A percentile compares a stretch with the other conserved stretches of the same genome.
phyloP scores from a whole-genome alignment of 257 asterid genomes.

The Primulina tabacum region DNA sequence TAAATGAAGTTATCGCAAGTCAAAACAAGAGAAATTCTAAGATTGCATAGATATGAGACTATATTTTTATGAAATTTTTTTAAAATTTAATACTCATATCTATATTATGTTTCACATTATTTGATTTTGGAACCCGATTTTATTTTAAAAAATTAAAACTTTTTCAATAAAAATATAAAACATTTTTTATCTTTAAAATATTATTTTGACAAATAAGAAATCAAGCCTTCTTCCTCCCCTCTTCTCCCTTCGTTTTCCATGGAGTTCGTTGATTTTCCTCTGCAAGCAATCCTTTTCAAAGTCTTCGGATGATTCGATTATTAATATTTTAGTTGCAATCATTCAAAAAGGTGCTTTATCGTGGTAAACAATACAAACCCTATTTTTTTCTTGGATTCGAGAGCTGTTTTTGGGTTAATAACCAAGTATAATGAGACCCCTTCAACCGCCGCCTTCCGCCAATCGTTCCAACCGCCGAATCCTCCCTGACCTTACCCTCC shows the following conservation, averaged over 20 bases:
- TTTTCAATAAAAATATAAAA: too few species aligned
- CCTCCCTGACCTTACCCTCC: conserved; percentile 38
- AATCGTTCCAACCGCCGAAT: conserved; percentile 29
- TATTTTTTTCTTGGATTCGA: background rate
- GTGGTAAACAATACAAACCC: background rate
- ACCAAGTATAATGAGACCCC: conserved; percentile 26
- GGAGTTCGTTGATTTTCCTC: background rate
- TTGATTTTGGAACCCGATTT: too few species aligned
- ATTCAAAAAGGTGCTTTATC: background rate
- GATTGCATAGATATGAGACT: too few species aligned
- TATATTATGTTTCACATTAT: too few species aligned
- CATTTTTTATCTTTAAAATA: too few species aligned
- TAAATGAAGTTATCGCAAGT: too few species aligned
- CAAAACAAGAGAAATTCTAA: too few species aligned
- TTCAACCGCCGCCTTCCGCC: conserved; percentile 31
- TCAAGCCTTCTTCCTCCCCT: background rate
- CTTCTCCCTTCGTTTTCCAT: background rate
- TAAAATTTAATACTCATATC: too few species aligned
- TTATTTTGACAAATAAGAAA: background rate
- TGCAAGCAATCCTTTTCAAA: background rate
- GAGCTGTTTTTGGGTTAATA: background rate
- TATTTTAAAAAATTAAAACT: too few species aligned
- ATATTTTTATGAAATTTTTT: too few species aligned
- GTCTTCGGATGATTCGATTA: background rate
- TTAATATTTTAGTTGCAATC: background rate